Evolutionary conservation across 2,329 filamentous ascomycete genomes (phyloP).

Genomic region (Xenoacremonium recifei): DNA sequence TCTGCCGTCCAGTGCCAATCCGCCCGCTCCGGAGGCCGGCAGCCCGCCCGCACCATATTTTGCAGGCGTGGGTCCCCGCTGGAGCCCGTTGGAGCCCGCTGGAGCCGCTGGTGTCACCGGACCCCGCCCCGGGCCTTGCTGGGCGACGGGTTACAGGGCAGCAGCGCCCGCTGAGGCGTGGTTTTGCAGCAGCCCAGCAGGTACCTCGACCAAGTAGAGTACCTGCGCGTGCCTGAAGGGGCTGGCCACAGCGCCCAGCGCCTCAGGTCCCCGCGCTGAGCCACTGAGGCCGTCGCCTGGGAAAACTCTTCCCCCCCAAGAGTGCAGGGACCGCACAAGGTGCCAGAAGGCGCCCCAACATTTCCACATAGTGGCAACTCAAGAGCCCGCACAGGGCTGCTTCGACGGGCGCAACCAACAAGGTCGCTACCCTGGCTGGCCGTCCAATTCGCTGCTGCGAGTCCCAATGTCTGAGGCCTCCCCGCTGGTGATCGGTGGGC

Average conservation of each 20-base stretch:
- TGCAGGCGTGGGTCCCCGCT: not conserved
- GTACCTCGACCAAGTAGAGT: no score
- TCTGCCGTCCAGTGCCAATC: no score
- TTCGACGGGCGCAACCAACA: constrained; percentile 20
- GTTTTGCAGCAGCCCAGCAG: no score
- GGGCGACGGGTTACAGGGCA: no score
- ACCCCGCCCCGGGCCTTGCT: no score
- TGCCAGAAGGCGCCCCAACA: constrained; percentile 22
- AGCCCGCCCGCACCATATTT: constrained; percentile 8
- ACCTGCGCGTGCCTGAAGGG: not conserved
- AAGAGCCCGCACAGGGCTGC: constrained; percentile 16
- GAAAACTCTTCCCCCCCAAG: constrained; percentile 27
- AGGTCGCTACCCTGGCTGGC: constrained; percentile 7
- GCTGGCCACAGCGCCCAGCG: not conserved
- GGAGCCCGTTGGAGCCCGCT: no score
- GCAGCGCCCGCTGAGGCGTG: constrained; percentile 7
- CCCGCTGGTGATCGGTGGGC: not conserved
- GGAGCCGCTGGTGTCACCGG: no score
- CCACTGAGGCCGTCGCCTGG: constrained; percentile 21
- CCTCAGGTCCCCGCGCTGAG: constrained; percentile 18
- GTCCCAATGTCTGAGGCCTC: not conserved
- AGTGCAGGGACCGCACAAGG: no score
- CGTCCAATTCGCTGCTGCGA: not conserved
- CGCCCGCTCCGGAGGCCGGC: constrained; percentile 11
- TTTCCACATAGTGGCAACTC: constrained; percentile 29